A percentile compares a stretch with the other conserved stretches of the same genome.
Evolutionary conservation across 345 rosid genomes (phyloP).

Genomic region (Theobroma cacao): DNA sequence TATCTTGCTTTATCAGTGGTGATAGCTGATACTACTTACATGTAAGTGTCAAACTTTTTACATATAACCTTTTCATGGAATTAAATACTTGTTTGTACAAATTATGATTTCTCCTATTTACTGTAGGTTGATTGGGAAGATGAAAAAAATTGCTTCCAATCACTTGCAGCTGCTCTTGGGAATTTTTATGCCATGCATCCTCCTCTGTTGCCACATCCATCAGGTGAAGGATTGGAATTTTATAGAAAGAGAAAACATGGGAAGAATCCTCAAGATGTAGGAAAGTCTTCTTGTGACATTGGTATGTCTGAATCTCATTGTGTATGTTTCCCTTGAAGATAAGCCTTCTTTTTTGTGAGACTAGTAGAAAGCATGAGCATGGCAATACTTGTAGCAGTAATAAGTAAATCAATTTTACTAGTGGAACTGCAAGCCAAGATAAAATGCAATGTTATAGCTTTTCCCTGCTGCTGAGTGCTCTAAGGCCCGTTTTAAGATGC

Average conservation of each 20-base stretch:
- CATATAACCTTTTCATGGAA: not conserved
- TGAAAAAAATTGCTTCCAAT: slow-evolving; percentile 80
- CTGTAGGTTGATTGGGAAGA: slow-evolving; percentile 85
- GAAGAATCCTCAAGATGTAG: slow-evolving; percentile 30
- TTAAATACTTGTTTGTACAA: not conserved
- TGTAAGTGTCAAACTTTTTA: not conserved
- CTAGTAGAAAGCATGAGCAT: not conserved
- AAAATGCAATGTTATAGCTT: not conserved
- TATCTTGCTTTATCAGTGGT: not conserved
- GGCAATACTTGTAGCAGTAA: not conserved
- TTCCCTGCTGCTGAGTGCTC: not conserved
- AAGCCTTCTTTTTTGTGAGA: not conserved
- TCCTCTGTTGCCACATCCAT: slow-evolving; percentile 84
- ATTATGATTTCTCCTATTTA: slow-evolving; percentile 14
- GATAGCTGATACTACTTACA: not conserved
- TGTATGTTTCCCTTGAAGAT: not conserved
- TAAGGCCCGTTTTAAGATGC: not conserved
- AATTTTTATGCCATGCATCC: slow-evolving; percentile 92
- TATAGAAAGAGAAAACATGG: slow-evolving; percentile 46
- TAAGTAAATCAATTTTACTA: not conserved
- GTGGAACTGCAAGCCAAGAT: not conserved
- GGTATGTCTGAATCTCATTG: slow-evolving; percentile 34
- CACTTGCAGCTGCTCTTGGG: slow-evolving; percentile 86
- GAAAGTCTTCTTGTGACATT: slow-evolving; percentile 18
- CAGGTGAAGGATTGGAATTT: slow-evolving; percentile 63